phyloP scores from a whole-genome alignment of 2,329 filamentous ascomycete species.

The Lasiodiplodia sp. region DNA sequence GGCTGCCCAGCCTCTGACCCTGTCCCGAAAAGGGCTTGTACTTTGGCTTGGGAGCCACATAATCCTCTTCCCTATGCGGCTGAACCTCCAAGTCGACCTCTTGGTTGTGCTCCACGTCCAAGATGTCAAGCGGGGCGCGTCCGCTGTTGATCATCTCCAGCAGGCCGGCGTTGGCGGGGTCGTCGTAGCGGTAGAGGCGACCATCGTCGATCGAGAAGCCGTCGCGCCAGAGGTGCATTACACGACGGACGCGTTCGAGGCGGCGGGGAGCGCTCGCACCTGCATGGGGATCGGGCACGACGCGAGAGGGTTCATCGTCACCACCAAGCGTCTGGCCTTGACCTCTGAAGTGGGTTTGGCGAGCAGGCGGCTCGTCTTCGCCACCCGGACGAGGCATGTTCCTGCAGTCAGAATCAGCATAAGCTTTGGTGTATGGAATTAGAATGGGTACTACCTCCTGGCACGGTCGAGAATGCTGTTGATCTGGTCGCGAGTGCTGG shows the following conservation, averaged over 20 bases:
- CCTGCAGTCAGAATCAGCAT: constrained; percentile 50
- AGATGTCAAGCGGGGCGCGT: constrained; percentile 77
- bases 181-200: constrained; percentile 77
- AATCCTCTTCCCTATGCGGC: constrained; percentile 77
- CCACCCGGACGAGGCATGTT: constrained; percentile 67
- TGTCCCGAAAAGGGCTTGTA: constrained; percentile 78
- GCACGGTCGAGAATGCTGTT: constrained; percentile 59
- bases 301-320: constrained; percentile 74
- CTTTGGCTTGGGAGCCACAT: constrained; percentile 73
- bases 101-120: constrained; percentile 78
- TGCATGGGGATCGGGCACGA: constrained; percentile 67
- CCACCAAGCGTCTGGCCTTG: constrained; percentile 79
- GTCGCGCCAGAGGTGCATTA: constrained; percentile 81
- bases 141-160: constrained; percentile 79
- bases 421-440: background rate
- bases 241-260: constrained; percentile 67
- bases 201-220: constrained; percentile 88
- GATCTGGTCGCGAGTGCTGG: constrained; percentile 52
- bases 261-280: constrained; percentile 44
- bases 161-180: constrained; percentile 75
- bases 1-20: constrained; percentile 78
- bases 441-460: constrained; percentile 48
- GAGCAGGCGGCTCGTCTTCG: constrained; percentile 58
- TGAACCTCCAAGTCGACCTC: constrained; percentile 79
- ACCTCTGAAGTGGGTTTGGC: constrained; percentile 68